Evolutionary conservation across 768 basidiomycete genomes (phyloP).

Genomic region (Pleurotus cornucopiae): DNA sequence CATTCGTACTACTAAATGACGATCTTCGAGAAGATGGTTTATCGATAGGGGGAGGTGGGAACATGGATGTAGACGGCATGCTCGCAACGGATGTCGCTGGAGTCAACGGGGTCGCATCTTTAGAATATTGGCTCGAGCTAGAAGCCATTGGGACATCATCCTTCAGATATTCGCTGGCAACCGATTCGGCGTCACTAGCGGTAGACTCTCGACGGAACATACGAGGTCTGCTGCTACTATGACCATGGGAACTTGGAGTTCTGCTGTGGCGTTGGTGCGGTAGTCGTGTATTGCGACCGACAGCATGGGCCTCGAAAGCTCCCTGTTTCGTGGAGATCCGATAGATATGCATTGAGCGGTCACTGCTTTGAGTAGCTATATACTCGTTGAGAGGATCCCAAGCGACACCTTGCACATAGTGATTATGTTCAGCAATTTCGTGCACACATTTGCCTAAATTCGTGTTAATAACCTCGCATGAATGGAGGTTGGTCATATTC

Average conservation of each 20-base stretch:
- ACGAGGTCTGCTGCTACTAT: slow-evolving; percentile 43
- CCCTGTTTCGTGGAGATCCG: slow-evolving; percentile 75
- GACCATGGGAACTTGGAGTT: slow-evolving; percentile 56
- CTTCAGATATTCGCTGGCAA: slow-evolving; percentile 49
- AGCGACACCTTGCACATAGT: slow-evolving; percentile 97
- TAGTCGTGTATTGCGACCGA: slow-evolving; percentile 85
- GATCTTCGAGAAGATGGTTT: slow-evolving; percentile 54
- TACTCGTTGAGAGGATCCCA: slow-evolving; percentile 99
- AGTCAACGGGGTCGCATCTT: slow-evolving; percentile 44
- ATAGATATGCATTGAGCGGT: slow-evolving; percentile 95
- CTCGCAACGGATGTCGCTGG: slow-evolving; percentile 68
- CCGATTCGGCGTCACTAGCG: slow-evolving; percentile 67
- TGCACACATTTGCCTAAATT: slow-evolving; percentile 75
- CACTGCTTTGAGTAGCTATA: slow-evolving; percentile 95
- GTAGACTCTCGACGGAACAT: slow-evolving; percentile 69
- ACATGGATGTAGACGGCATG: slow-evolving; percentile 58
- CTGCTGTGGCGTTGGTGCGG: slow-evolving; percentile 58
- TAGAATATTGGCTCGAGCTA: slow-evolving; percentile 17
- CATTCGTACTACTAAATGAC: slow-evolving; percentile 78
- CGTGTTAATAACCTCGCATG: slow-evolving; percentile 49
- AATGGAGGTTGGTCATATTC: slow-evolving; percentile 11
- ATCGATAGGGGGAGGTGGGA: slow-evolving; percentile 67
- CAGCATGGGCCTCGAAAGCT: slow-evolving; percentile 83
- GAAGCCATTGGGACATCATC: slow-evolving; percentile 34
- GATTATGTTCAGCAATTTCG: slow-evolving; percentile 90